Percentiles rank a stretch among this genome's conserved stretches.
Conservation (phyloP, 2,329 filamentous ascomycete species). For the Fusarium newnesense region DNA sequence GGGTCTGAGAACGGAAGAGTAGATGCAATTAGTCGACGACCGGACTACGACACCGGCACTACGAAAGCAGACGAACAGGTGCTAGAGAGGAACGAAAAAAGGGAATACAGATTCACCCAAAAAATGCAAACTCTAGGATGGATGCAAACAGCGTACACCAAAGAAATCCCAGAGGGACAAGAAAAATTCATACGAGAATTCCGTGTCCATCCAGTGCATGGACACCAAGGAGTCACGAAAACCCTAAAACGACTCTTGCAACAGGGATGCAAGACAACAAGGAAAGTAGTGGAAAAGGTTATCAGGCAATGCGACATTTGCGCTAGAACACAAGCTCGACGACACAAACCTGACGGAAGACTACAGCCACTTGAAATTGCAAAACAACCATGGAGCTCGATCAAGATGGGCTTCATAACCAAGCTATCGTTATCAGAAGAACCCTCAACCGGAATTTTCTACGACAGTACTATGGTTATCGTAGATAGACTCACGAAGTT, state of each 20-base stretch:
- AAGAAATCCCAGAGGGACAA: no score
- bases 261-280: fast-evolving
- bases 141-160: no score
- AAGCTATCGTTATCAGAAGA: not conserved
- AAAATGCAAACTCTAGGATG: no score
- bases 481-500: not conserved
- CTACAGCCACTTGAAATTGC: constrained; percentile 13
- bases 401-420: not conserved
- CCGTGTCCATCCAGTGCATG: not conserved
- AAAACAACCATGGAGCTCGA: constrained; percentile 6
- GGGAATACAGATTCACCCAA: not conserved
- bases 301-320: not conserved
- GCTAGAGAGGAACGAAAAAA: not conserved
- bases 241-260: not conserved
- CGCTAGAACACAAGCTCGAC: not conserved
- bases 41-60: not conserved
- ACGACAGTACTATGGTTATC: not conserved
- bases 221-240: not conserved
- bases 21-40: not conserved
- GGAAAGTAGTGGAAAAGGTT: not conserved
- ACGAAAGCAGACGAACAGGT: not conserved
- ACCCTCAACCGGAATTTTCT: not conserved
- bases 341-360: constrained; percentile 12
- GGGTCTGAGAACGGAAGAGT: not conserved
- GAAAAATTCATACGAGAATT: no score